Conservation (phyloP, 1,284 basidiomycete genomes). For the Leccinum subrobustum region DNA sequence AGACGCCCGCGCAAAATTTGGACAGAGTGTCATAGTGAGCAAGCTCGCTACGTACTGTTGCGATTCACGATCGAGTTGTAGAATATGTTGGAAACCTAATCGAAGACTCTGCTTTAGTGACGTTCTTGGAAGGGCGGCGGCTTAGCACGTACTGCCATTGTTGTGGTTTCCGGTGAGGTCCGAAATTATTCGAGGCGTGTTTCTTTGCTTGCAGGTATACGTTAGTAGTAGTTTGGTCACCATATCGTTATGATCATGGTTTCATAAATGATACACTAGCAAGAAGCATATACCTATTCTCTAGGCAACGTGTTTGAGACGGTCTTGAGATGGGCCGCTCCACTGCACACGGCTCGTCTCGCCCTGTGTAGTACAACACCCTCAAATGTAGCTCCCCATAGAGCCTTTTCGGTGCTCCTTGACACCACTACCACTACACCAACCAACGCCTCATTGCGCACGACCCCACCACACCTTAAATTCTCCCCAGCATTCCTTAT, state of each 20-base stretch:
- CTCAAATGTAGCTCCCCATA: constrained; percentile 2
- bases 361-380: constrained; percentile 6
- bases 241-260: neutral
- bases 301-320: no score
- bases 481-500: constrained; percentile 24
- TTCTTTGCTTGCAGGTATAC: constrained; percentile 8
- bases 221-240: neutral
- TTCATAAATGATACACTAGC: neutral
- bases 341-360: constrained; percentile 14
- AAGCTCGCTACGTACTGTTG: constrained; percentile 65
- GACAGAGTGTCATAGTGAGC: neutral
- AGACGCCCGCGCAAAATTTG: constrained; percentile 57
- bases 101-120: neutral
- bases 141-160: constrained; percentile 23
- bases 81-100: constrained; percentile 63
- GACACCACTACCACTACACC: constrained; percentile 12
- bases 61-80: constrained; percentile 88
- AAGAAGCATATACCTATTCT: neutral
- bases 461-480: constrained; percentile 17
- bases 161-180: constrained; percentile 28
- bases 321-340: constrained; percentile 16
- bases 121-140: neutral
- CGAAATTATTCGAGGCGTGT: constrained; percentile 18
- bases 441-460: neutral
- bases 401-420: constrained; percentile 15